Conservation (phyloP, 208 protist species). For the Acanthamoeba sp. region DNA sequence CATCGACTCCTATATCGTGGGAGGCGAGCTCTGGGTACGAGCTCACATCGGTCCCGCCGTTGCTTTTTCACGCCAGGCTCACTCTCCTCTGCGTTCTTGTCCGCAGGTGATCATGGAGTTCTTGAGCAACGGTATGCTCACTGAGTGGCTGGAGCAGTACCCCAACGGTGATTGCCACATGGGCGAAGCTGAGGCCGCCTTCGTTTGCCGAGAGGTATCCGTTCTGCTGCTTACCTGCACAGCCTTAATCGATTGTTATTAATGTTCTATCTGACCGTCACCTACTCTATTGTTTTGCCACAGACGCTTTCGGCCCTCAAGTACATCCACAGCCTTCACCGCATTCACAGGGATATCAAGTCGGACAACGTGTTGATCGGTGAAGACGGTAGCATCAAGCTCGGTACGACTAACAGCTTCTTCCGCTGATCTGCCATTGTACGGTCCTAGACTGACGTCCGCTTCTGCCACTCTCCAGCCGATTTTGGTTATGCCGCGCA, state of each 20-base stretch:
- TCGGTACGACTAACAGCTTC: conserved; percentile 2
- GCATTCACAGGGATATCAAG: conserved; percentile 93
- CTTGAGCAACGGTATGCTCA: conserved; percentile 86
- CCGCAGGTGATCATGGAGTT: conserved; percentile 86
- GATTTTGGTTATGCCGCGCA: conserved; percentile 91
- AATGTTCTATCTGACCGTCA: background rate
- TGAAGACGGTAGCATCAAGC: conserved; percentile 81
- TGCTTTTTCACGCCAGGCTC: too few relatives aligned
- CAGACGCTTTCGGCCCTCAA: conserved; percentile 82
- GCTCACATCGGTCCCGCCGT: background rate
- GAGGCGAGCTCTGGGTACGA: conserved; percentile 56
- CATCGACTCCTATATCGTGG: conserved; percentile 85
- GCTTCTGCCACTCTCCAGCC: conserved; percentile 43
- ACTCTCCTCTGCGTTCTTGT: background rate
- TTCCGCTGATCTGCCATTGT: background rate
- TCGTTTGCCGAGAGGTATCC: conserved; percentile 76
- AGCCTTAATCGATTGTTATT: too few relatives aligned
- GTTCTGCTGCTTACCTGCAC: too few relatives aligned
- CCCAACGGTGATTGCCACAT: conserved; percentile 71
- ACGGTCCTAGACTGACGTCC: background rate
- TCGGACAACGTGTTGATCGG: conserved; percentile 90
- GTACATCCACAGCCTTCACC: conserved; percentile 87
- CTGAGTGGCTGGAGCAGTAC: conserved; percentile 83
- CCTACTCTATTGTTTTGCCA: conserved; percentile 30
- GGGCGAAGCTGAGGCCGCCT: conserved; percentile 85